Percentiles rank a stretch among this genome's conserved stretches.
Conservation (phyloP, 2,329 filamentous ascomycete species). For the Penicillium sp. region DNA sequence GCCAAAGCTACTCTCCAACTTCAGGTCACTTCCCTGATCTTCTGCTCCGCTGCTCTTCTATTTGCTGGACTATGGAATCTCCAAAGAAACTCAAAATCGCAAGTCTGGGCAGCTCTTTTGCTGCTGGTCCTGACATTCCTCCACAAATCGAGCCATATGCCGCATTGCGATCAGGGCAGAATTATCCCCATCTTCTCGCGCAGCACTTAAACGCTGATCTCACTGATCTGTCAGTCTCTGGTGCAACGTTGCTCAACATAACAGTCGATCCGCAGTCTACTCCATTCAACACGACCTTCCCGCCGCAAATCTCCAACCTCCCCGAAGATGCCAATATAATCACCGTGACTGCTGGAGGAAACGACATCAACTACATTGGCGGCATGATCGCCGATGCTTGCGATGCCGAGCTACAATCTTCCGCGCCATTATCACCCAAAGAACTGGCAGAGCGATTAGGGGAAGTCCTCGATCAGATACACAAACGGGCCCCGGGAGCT, state of each 20-base stretch:
- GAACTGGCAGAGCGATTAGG: conserved; percentile 9
- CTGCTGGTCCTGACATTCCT: conserved; percentile 15
- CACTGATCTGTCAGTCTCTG: conserved; percentile 15
- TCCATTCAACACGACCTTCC: conserved; percentile 2
- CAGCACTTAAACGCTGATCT: conserved; percentile 12
- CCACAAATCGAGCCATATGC: conserved; percentile 13
- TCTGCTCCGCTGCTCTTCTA: neutral
- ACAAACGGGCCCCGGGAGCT: conserved; percentile 10
- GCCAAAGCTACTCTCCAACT: neutral
- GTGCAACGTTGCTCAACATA: conserved; percentile 18
- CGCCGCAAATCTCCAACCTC: conserved; percentile 11
- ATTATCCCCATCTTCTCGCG: conserved; percentile 16
- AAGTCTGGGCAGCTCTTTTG: conserved; percentile 18
- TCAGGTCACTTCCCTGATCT: neutral
- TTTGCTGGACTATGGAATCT: neutral
- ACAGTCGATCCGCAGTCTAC: conserved; percentile 9
- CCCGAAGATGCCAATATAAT: conserved; percentile 15
- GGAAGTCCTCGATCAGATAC: conserved; percentile 11
- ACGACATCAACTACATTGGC: conserved; percentile 18
- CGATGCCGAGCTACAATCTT: neutral
- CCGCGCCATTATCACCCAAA: neutral
- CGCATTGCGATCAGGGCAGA: conserved; percentile 16
- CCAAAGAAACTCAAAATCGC: conserved; percentile 9
- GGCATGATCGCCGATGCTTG: conserved; percentile 13
- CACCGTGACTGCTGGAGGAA: conserved; percentile 17